Evolutionary conservation across 1,284 basidiomycete genomes (phyloP).

Genomic region (Pseudozyma hubeiensis): DNA sequence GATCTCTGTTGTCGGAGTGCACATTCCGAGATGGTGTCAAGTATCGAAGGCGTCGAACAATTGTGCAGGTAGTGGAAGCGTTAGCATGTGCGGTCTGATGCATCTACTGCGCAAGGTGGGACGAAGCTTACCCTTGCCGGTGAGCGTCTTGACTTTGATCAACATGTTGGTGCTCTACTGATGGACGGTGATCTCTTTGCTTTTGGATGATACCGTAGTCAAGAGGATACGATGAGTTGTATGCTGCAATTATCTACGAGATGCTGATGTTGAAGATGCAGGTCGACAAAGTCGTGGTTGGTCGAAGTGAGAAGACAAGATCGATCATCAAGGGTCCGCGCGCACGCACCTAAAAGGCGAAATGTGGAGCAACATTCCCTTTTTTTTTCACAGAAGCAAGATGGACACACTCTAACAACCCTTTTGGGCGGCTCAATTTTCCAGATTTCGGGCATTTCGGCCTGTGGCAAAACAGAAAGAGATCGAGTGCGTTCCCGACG

Average conservation of each 20-base stretch:
- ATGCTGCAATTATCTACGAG: background rate
- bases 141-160: conserved; percentile 79
- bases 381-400: background rate
- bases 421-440: no score
- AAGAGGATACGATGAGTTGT: no score
- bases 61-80: background rate
- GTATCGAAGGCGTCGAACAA: background rate
- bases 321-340: conserved; percentile 3
- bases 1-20: conserved; percentile 74
- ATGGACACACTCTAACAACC: background rate
- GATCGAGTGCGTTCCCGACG: no score
- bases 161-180: conserved; percentile 47
- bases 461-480: background rate
- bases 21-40: background rate
- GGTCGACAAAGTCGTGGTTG: background rate
- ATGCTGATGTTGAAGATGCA: background rate
- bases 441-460: conserved; percentile 9
- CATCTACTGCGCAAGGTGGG: background rate
- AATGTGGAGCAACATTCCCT: background rate
- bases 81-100: background rate
- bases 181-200: background rate
- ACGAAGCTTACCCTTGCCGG: conserved; percentile 80
- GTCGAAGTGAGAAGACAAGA: background rate
- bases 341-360: background rate
- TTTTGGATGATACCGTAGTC: no score